Percentiles rank a stretch among this genome's conserved stretches.
Conservation (phyloP, 2,329 filamentous ascomycete species). For the Zymoseptoria ardabiliae region DNA sequence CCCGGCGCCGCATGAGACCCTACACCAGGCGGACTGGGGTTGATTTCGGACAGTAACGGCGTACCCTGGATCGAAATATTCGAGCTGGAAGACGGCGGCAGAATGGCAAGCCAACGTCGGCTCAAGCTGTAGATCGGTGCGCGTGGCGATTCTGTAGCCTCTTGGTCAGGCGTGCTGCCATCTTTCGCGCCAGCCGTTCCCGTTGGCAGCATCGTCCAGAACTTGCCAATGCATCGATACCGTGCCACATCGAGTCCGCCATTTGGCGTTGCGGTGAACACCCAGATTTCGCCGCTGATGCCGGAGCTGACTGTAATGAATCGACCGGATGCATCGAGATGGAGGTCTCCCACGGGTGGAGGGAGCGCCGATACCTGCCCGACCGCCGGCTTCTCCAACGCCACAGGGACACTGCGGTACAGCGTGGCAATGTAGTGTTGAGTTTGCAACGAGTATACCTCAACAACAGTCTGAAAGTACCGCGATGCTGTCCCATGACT, state of each 20-base stretch:
- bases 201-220: slow-evolving; percentile 70
- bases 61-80: slow-evolving; percentile 62
- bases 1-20: slow-evolving; percentile 60
- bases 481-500: slow-evolving; percentile 35
- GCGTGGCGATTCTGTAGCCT: slow-evolving; percentile 13
- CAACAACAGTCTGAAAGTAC: slow-evolving; percentile 77
- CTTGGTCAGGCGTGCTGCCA: neutral
- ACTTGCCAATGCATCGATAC: slow-evolving; percentile 71
- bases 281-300: slow-evolving; percentile 76
- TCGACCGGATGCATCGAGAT: slow-evolving; percentile 63
- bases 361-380: slow-evolving; percentile 38
- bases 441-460: slow-evolving; percentile 79
- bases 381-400: slow-evolving; percentile 27
- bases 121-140: slow-evolving; percentile 62
- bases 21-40: slow-evolving; percentile 48
- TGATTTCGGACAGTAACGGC: slow-evolving; percentile 46
- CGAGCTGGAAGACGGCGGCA: slow-evolving; percentile 64
- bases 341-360: slow-evolving; percentile 63
- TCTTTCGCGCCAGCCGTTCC: slow-evolving; percentile 28
- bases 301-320: slow-evolving; percentile 72
- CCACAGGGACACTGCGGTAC: slow-evolving; percentile 59
- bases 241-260: slow-evolving; percentile 19
- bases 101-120: slow-evolving; percentile 70
- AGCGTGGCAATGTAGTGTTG: slow-evolving; percentile 64
- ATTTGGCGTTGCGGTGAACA: slow-evolving; percentile 46